Conservation (phyloP, 2,329 filamentous ascomycete species). For the Huntiella moniliformis region DNA sequence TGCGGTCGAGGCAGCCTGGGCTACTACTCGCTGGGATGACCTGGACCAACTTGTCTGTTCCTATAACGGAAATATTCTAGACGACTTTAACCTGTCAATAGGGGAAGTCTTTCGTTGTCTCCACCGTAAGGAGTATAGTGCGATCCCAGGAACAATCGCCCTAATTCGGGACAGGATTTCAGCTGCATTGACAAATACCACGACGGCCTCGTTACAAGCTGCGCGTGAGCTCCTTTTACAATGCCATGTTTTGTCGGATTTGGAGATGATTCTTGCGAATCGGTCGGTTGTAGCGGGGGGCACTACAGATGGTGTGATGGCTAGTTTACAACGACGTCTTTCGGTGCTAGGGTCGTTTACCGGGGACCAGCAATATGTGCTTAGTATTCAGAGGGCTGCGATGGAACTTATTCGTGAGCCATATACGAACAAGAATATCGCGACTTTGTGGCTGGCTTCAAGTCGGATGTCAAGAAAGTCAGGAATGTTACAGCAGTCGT, state of each 20-base stretch:
- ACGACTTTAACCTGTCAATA: constrained; percentile 69
- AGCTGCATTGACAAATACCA: constrained; percentile 53
- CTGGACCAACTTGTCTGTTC: constrained; percentile 46
- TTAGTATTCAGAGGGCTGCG: constrained; percentile 67
- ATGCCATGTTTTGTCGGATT: constrained; percentile 70
- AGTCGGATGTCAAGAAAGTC: constrained; percentile 74
- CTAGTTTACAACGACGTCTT: constrained; percentile 55
- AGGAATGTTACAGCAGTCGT: constrained; percentile 67
- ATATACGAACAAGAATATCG: constrained; percentile 48
- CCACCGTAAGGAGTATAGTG: constrained; percentile 33
- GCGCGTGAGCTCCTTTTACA: constrained; percentile 74
- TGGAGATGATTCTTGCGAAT: constrained; percentile 52
- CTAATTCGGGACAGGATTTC: constrained; percentile 52
- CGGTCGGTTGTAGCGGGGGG: not conserved
- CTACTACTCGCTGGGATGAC: constrained; percentile 62
- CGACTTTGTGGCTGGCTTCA: constrained; percentile 67
- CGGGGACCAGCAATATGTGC: constrained; percentile 80
- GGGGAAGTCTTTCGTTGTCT: constrained; percentile 40
- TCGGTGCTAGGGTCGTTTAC: constrained; percentile 77
- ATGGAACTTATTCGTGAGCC: constrained; percentile 44
- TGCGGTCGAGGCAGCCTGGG: constrained; percentile 83
- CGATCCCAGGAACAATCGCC: constrained; percentile 29
- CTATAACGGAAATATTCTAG: constrained; percentile 29
- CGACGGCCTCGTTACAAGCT: constrained; percentile 62
- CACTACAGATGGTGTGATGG: constrained; percentile 20